These are phyloP conservation scores for Myxozyma neotropica DNA, from an alignment of 805 yeast species.

Conservation along the genomic window DNA sequence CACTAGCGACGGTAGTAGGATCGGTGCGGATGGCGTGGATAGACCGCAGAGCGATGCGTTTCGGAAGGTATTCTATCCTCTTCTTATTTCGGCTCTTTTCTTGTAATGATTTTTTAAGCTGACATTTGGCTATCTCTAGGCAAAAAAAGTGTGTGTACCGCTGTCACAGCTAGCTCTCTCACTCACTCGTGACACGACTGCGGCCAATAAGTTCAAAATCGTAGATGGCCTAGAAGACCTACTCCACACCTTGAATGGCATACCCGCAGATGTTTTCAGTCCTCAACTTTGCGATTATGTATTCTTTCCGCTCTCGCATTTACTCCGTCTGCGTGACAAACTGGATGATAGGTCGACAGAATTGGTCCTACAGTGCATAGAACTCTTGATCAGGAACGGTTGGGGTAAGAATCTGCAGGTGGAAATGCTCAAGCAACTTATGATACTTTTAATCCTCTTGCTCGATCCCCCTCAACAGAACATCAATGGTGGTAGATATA, in stretches of 20 bases:
- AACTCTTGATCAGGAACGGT: slow-evolving; percentile 49
- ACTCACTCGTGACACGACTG: slow-evolving; percentile 11
- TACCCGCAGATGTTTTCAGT: slow-evolving; percentile 22
- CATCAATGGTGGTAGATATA: slow-evolving; percentile 40
- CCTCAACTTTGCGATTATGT: slow-evolving; percentile 58
- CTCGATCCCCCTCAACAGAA: slow-evolving; percentile 48
- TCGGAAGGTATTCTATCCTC: background rate
- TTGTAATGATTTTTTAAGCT: background rate
- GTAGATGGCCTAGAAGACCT: slow-evolving; percentile 31
- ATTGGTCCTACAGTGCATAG: slow-evolving; percentile 50
- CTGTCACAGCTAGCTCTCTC: slow-evolving; percentile 23
- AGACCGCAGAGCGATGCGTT: slow-evolving; percentile 6
- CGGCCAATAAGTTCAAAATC: slow-evolving; percentile 23
- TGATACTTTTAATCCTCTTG: slow-evolving; percentile 51
- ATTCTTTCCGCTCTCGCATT: slow-evolving; percentile 60
- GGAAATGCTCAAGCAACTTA: slow-evolving; percentile 49
- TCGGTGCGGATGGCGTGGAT: background rate
- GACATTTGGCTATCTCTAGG: slow-evolving; percentile 1
- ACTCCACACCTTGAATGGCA: slow-evolving; percentile 11
- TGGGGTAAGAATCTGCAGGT: slow-evolving; percentile 52
- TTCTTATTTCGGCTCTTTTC: background rate
- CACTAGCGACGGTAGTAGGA: background rate
- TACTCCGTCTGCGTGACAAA: slow-evolving; percentile 51
- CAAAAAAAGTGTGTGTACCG: slow-evolving; percentile 25
- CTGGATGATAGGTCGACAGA: slow-evolving; percentile 53